Evolutionary conservation across 805 yeast species (phyloP).

Genomic region (Isabelozyma gotoi): DNA sequence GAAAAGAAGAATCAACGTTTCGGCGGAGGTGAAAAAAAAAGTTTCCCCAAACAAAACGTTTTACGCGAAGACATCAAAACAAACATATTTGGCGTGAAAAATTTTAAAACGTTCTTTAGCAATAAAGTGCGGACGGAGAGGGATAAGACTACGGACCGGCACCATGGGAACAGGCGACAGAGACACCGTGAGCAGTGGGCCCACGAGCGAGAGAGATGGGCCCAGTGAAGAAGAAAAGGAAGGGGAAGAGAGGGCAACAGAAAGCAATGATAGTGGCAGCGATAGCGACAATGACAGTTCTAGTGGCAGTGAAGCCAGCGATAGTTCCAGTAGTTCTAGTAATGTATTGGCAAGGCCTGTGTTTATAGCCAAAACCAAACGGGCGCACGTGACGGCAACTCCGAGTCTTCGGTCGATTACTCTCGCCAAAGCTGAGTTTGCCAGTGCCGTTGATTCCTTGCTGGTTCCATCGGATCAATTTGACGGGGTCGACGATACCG

Average conservation of each 20-base stretch:
- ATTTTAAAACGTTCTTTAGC: background rate
- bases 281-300: background rate
- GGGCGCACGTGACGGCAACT: background rate
- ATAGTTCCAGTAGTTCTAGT: background rate
- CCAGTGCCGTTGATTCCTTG: constrained; percentile 2
- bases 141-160: too few species aligned
- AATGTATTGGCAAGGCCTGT: background rate
- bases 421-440: constrained; percentile 2
- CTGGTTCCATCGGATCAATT: constrained; percentile 11
- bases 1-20: constrained; percentile 2
- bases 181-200: too few species aligned
- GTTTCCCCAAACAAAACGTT: background rate
- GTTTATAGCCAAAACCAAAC: background rate
- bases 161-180: too few species aligned
- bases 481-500: constrained; percentile 35
- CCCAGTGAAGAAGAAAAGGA: background rate
- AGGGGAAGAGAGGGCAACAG: background rate
- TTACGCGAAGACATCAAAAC: background rate
- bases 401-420: background rate
- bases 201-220: too few species aligned
- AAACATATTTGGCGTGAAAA: background rate
- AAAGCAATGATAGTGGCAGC: background rate
- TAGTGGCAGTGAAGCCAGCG: constrained; percentile 1
- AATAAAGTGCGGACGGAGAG: too few species aligned
- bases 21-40: background rate